Evolutionary conservation across 2,329 filamentous ascomycete genomes (phyloP), one percentile per base, ranked within the genome.

Genomic region (Macrophomina tecta): DNA sequence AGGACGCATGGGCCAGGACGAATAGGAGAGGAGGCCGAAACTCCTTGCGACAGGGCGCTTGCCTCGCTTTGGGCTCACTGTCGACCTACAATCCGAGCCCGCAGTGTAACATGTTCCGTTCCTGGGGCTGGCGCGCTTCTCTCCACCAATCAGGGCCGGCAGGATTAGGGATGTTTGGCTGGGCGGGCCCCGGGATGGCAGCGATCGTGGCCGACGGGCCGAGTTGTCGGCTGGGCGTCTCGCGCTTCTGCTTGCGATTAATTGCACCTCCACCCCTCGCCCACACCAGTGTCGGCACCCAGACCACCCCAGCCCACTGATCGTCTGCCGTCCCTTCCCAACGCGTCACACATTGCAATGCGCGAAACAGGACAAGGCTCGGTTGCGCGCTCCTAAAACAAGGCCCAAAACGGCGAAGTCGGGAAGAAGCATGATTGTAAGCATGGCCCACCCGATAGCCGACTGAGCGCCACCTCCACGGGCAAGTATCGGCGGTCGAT

Each of bases 211-310:
- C 63, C 63, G 63, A 18, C 63, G 63, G 63, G 52, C 63, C 63
- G 63, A 65, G 30, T 36, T 46, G 14, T 65, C 36, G 63, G 32
- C 45, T 49, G 52, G 53, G 40, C 63, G 32, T 42, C 42, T 38
- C 42, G 42, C 42, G 38, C 63, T 14, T 65, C 46, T 65, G 63
- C 63, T n/a, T 55, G 30, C 52, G 63, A 65, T 65, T 58, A 49
- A 65, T 65, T 65, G 52, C 63, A 58, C 51, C 63, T 65, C 63
- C 63, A 56, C 63, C 53, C 51, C 34, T 49, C 53, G 30, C 52
- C 52, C 53, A 34, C 53, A 58, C 63, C 52, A 65, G 49, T 48
- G 38, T 55, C 42, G 30, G 48, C 48, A 42, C 49, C 49, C 61
- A 53, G 61, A 52, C 34, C 61, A 51, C 36, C 36, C 18, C 49